Evolutionary conservation across 176 grass and related monocot genomes (phyloP), one percentile per base, ranked within the genome.

Genomic region (Hyparrhenia diplandra): DNA sequence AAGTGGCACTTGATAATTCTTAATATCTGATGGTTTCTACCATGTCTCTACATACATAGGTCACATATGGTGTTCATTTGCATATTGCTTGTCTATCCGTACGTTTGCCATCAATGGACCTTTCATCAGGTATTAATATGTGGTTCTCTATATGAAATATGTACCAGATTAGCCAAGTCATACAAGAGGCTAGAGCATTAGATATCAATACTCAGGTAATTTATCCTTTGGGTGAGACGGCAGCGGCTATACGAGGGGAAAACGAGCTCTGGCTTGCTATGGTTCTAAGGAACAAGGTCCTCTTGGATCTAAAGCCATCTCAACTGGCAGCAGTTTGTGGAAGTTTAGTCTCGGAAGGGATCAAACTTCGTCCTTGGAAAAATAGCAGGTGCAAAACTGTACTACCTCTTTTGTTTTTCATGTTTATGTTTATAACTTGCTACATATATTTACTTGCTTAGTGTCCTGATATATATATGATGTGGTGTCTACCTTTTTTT

Each of bases 291-390:
- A 98, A 93, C 84, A 98, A 98, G 80, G 67, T 98, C 24, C 84
- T 95, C n/a, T 84, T 95, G 75, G 86, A 93, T 84, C 80, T 95
- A 78, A 98, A 98, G 76, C 92, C 96, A 77, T 79, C 96, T 89
- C 88, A 98, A 76, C 83, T 98, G 69, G 90, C 96, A 64, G 96
- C 96, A 61, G 85, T 98, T 13, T 98, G 92, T 84, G 96, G 96
- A 91, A 95, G 96, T 91, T 83, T 98, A 83, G 96, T 98, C 28
- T 95, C 96, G 51, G 96, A 95, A 91, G 96, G 92, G 73, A 98
- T 98, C 78, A 98, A 98, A 81, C 70, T 98, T 85, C 90, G 96
- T 41, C 96, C 96, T 79, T 90, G 82, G 88, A 98, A 98, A 91
- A 93, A 51, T 67, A 89, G 77, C 75, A 98, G 82, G 96, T 98